Evolutionary conservation across 768 basidiomycete species (phyloP), one percentile per base, ranked within the genome.

Genomic region (Calocybe cyanea): DNA sequence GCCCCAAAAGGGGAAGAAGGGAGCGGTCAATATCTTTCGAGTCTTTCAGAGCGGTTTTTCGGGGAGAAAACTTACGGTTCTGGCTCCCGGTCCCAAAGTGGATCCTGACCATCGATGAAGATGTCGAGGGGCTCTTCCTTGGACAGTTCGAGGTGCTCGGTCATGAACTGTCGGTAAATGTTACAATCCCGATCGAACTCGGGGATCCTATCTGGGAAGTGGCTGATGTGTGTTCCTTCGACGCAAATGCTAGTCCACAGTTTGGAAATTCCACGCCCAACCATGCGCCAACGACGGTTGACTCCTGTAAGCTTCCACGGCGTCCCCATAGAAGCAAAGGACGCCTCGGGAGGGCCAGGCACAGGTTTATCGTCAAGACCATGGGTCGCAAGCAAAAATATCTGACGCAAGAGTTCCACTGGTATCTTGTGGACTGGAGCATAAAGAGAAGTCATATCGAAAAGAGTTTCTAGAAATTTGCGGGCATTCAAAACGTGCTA

Each of bases 201-300:
- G n/a, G n/a, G n/a, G n/a, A n/a, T 28, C 25, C 25, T 28, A 6
- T 11, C 5, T 6, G 25, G 11, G 25, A 28, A 6, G 6, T 6
- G 25, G 25, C 19, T 57, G 51, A 19, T 46, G 52, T 73, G 59
- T 44, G 67, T 67, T 21, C 62, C 57, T 2, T 75, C 76, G 33
- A 81, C 62, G 49, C 74, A 78, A 14, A 84, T 61, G 45, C 68
- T 76, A 10, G 76, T 73, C 78, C 81, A 83, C 11, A 85, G 57
- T 28, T 66, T 63, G 1, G 79, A 67, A 9, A 76, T 79, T 14
- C 61, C 61, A 10, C 71, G 60, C 1, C 75, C 76, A 13, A 85
- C 66, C 23, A 56, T 47, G 33, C 81, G 70, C 81, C 81, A 85
- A 46, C 68, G 71, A 15, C 62, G 68, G 59, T 65, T 71, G 4